Base-by-base conservation (phyloP, 2,329 filamentous ascomycete species). In the Trichophyton equinum region DNA sequence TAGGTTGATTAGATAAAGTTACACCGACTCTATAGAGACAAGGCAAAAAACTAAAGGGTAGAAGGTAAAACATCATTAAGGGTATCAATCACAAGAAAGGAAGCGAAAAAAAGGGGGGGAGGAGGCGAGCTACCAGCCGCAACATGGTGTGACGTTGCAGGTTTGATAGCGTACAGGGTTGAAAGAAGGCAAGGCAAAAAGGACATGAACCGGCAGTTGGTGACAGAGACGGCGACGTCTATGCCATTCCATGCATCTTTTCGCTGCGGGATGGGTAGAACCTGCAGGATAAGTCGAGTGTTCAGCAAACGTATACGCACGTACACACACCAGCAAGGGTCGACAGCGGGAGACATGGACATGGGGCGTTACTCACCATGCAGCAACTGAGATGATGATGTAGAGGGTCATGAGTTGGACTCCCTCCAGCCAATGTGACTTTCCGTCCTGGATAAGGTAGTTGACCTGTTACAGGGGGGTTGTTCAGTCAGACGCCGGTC, bases 371-470 rank as follows among this genome's bases (percentile, higher is more conserved):
- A 30, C 47, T 15, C 70, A 84, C 79, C 79, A 85, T 1, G 81
- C 80, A 44, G 81, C 80, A 53, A 85, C 71, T 18, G 83, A 80
- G 64, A 85, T 85, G 67, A 85, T 85, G 59, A 85, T 66, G 65
- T 85, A 85, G 61, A 82, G 77, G 56, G 78, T 78, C 74, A 83
- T 81, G 57, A 85, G 74, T 59, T 85, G 68, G 6, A 84, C 75
- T 15, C 83, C 83, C 69, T 86, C 83, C 8, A 86, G 76, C 82
- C 78, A 81, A 64, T 80, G 75, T 44, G 78, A 81, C 65, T 82
- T 82, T 59, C 81, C 80, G 65, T 84, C 82, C 63, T 79, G 78
- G 55, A 85, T 85, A 18, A 85, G 75, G 66, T 85, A 85, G 68
- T 85, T 85, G 51, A 85, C 81, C 64, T 83, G 65, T 57, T 79